Conservation (phyloP, 75 land plant species). For the Sequoia sempervirens region DNA sequence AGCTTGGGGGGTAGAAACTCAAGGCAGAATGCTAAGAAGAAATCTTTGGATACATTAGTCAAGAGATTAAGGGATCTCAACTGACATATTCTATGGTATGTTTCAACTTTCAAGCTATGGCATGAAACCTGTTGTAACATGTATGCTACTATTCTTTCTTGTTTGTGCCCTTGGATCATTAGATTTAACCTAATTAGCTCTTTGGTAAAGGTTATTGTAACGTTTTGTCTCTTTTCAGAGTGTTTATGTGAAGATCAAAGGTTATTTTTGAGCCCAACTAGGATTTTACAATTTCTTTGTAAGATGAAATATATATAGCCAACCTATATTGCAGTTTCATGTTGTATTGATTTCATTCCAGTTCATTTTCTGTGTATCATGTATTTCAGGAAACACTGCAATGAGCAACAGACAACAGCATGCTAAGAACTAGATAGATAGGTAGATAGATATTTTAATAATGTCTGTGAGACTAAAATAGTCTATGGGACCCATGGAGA, state of each 20-base stretch:
- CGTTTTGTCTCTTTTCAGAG: not conserved
- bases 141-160: not conserved
- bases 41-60: slow-evolving; percentile 71
- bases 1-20: slow-evolving; percentile 48
- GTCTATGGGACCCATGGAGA: too few species aligned
- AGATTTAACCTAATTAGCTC: not conserved
- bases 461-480: too few species aligned
- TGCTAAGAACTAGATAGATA: not conserved
- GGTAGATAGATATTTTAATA: too few species aligned
- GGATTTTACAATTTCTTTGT: not conserved
- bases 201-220: not conserved
- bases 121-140: not conserved
- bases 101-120: not conserved
- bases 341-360: not conserved
- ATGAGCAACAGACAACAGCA: not conserved
- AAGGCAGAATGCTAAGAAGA: slow-evolving; percentile 72
- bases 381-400: not conserved
- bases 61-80: slow-evolving; percentile 73
- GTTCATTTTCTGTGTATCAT: not conserved
- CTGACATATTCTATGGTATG: slow-evolving; percentile 16
- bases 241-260: not conserved
- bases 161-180: not conserved
- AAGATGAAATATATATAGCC: not conserved
- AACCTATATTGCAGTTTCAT: not conserved
- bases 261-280: not conserved